A percentile compares a stretch with the other conserved stretches of the same genome.
Conservation (phyloP, 2,329 filamentous ascomycete genomes). For the Trichoderma semiorbis region DNA sequence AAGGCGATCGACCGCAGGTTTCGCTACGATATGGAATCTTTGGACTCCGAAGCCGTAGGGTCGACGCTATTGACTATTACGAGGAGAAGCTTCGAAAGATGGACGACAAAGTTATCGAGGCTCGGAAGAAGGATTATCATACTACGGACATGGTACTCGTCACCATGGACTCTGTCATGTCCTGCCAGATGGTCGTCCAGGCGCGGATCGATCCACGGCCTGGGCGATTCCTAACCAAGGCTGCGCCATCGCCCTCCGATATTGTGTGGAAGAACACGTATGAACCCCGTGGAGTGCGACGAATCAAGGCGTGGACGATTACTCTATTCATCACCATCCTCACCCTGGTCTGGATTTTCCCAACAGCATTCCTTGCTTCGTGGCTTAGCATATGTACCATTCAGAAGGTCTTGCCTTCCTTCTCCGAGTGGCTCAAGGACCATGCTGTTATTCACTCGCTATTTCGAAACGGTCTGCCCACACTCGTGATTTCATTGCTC, state of each 20-base stretch:
- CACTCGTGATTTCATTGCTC: constrained; percentile 77
- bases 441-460: constrained; percentile 72
- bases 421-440: constrained; percentile 63
- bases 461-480: constrained; percentile 84
- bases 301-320: constrained; percentile 76
- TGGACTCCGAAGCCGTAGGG: constrained; percentile 64
- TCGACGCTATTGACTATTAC: constrained; percentile 94
- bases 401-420: constrained; percentile 63
- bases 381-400: constrained; percentile 81
- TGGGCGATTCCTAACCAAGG: constrained; percentile 76
- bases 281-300: constrained; percentile 66
- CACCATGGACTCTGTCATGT: constrained; percentile 93
- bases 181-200: constrained; percentile 93
- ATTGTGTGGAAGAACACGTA: constrained; percentile 97
- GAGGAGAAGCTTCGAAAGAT: constrained; percentile 77
- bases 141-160: constrained; percentile 88
- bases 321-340: constrained; percentile 79
- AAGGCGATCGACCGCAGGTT: constrained; percentile 60
- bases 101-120: constrained; percentile 68
- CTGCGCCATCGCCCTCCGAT: constrained; percentile 83
- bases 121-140: constrained; percentile 71
- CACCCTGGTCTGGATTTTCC: constrained; percentile 82
- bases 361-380: constrained; percentile 75
- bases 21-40: constrained; percentile 77
- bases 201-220: constrained; percentile 89